Base-by-base conservation (phyloP, 306 rosid genomes). In the Rosa multiflora region DNA sequence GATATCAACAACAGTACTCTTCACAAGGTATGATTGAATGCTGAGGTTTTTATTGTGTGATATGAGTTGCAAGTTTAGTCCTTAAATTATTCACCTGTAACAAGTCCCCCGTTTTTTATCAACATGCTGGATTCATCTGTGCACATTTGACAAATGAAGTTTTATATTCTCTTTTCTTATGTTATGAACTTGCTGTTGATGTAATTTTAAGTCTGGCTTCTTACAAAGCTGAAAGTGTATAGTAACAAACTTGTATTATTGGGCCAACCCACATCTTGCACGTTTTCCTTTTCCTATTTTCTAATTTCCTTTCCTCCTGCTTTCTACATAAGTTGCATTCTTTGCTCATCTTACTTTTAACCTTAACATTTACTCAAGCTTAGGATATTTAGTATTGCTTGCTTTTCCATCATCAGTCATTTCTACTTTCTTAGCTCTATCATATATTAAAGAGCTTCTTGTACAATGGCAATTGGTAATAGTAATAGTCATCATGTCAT, bases 1-100 rank as follows among this genome's bases (percentile, higher is more conserved):
- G 97, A 51, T 87, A 81, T 78, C 97, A 88, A 73, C 97, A 86
- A 78, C 95, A 88, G 74, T 93, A 91, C 83, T 87, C 87, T 82
- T 93, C 98, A 64, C 98, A 93, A 90, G 98, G 98, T 91, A 79
- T 84, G 83, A 72, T 76, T 37, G 55, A 39, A 55, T 78, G 29
- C 80, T 46, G 15, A 6, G 64, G 17, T 61, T 67, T 69, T 68
- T 73, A 32, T 32, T 32, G 35, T 72, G 35, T 51, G 39, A 21
- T 56, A 55, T 12, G 46, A 43, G 52, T 74, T 42, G 52, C 1
- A 13, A 32, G 13, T n/a, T 1, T 10, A 42, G 52, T 73, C 35
- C 46, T 14, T 58, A 21, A n/a, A 2, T 67, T 35, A 14, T 14
- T 20, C 32, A 18, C 20, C 29, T 40, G 52, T 68, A 68, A 7